phyloP scores from a whole-genome alignment of 139 green algal species.

The Picochlorum sp. region DNA sequence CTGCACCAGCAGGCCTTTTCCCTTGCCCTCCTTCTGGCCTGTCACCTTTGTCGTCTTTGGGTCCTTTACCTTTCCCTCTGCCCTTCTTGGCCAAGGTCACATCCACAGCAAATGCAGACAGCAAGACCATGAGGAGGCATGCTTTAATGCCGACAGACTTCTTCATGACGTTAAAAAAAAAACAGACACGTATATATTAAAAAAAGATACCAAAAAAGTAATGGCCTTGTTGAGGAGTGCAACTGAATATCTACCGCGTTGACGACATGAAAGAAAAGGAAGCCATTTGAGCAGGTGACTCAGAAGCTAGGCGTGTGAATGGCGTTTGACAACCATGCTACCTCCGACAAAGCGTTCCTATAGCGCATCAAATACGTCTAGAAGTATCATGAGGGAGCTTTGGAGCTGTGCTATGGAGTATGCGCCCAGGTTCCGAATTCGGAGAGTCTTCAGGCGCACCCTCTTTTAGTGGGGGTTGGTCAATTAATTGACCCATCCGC shows the following conservation, averaged over 20 bases:
- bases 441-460: no score
- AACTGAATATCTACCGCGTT: not conserved
- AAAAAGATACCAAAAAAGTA: not conserved
- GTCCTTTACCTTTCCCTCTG: not conserved
- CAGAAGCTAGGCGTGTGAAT: not conserved
- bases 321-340: not conserved
- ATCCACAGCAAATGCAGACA: not conserved
- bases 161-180: not conserved
- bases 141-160: not conserved
- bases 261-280: not conserved
- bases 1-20: not conserved
- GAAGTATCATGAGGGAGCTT: no score
- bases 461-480: no score
- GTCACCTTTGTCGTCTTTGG: not conserved
- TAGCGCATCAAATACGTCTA: no score
- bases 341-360: not conserved
- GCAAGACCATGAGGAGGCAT: not conserved
- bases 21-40: not conserved
- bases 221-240: not conserved
- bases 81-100: not conserved
- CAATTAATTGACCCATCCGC: no score
- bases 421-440: no score
- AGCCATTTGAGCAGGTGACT: not conserved
- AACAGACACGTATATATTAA: not conserved
- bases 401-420: no score